These are phyloP conservation scores for Fragaria iinumae DNA, from an alignment of 306 rosid species.

Conservation along the genomic window DNA sequence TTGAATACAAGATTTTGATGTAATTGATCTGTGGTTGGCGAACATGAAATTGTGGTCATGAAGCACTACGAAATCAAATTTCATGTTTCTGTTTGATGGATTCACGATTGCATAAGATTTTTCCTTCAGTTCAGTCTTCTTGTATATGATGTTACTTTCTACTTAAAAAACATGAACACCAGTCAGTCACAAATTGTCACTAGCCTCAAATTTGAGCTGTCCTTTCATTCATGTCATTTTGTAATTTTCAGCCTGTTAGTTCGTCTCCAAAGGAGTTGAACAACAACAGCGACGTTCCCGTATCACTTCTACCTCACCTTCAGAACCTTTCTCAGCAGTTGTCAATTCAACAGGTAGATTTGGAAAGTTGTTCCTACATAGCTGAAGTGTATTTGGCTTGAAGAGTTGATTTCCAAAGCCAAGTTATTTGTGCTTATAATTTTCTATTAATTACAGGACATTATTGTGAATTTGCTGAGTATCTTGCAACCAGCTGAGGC, in stretches of 20 bases:
- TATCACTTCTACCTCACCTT: conserved; percentile 80
- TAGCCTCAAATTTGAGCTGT: background rate
- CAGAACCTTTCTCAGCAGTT: conserved; percentile 93
- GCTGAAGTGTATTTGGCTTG: conserved; percentile 14
- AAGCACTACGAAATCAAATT: background rate
- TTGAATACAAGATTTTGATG: background rate
- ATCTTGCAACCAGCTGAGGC: conserved; percentile 73
- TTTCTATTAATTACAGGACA: conserved; percentile 62
- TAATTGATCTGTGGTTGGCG: background rate
- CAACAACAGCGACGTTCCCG: conserved; percentile 53
- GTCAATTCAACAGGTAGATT: conserved; percentile 82
- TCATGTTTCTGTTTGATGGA: background rate
- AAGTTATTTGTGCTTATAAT: conserved; percentile 25
- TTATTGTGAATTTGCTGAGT: conserved; percentile 64
- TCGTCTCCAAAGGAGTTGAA: conserved; percentile 57
- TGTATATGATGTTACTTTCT: background rate
- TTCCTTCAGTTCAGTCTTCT: background rate
- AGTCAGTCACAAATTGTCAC: background rate
- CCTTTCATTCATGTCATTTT: conserved; percentile 7
- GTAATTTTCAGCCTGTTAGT: conserved; percentile 50
- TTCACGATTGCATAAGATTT: too few relatives aligned
- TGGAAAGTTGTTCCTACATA: conserved; percentile 3
- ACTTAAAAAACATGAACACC: background rate
- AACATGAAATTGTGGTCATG: background rate
- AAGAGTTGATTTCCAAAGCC: conserved; percentile 12